These are phyloP conservation scores for Mortierella sp. DNA, from an alignment of 371 early-diverging fungal genomes.

Conservation along the genomic window DNA sequence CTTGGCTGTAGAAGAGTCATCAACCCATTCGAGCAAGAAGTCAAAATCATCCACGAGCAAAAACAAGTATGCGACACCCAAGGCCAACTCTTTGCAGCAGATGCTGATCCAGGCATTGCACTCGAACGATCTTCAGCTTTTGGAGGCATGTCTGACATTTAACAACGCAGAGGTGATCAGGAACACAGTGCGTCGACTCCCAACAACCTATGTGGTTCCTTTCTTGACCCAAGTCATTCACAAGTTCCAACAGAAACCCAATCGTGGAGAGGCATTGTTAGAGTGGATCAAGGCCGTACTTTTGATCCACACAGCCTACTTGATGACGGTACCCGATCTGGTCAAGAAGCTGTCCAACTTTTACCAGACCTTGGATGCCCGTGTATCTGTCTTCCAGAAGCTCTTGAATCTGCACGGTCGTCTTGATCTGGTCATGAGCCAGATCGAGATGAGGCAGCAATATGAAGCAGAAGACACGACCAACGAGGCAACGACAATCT, in stretches of 20 bases:
- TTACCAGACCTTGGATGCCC: slow-evolving; percentile 77
- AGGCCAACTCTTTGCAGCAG: slow-evolving; percentile 74
- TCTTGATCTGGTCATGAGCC: slow-evolving; percentile 79
- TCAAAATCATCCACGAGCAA: slow-evolving; percentile 32
- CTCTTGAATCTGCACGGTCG: slow-evolving; percentile 78
- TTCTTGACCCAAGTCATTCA: slow-evolving; percentile 72
- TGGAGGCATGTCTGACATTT: slow-evolving; percentile 75
- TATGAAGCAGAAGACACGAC: slow-evolving; percentile 58
- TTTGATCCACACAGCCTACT: slow-evolving; percentile 74
- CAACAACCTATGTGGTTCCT: slow-evolving; percentile 78
- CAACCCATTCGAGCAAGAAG: slow-evolving; percentile 31
- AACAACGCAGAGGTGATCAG: slow-evolving; percentile 71
- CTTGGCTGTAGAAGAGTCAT: slow-evolving; percentile 41
- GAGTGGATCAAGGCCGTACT: slow-evolving; percentile 83
- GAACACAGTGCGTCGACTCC: slow-evolving; percentile 76
- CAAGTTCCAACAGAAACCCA: slow-evolving; percentile 75
- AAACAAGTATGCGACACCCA: slow-evolving; percentile 52
- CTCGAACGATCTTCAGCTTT: slow-evolving; percentile 70
- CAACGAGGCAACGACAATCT: slow-evolving; percentile 58
- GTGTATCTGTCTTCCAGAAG: slow-evolving; percentile 69
- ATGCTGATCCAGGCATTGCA: slow-evolving; percentile 85
- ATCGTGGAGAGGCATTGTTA: slow-evolving; percentile 68
- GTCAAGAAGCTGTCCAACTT: slow-evolving; percentile 72
- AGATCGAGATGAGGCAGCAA: slow-evolving; percentile 68
- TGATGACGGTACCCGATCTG: slow-evolving; percentile 77